A percentile compares a stretch with the other conserved stretches of the same genome.
Evolutionary conservation across 2,329 filamentous ascomycete genomes (phyloP).

Genomic region (Stagonosporopsis rhizophila): DNA sequence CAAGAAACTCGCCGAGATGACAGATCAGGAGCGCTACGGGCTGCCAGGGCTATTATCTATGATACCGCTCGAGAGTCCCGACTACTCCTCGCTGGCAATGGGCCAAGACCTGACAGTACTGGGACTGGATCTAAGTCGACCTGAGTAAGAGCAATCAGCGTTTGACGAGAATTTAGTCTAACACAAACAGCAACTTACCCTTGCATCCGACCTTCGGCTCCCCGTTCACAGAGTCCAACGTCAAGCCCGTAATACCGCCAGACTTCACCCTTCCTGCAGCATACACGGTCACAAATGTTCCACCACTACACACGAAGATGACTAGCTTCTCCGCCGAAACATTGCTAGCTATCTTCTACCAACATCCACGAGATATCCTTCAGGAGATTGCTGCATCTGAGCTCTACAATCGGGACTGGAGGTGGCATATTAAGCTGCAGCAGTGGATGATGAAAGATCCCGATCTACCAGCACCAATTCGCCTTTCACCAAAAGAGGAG

Average conservation of each 20-base stretch:
- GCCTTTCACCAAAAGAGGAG: slow-evolving; percentile 57
- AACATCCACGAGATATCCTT: slow-evolving; percentile 68
- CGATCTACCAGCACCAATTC: slow-evolving; percentile 52
- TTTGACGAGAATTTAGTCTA: slow-evolving; percentile 18
- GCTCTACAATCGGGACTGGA: slow-evolving; percentile 61
- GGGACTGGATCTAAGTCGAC: slow-evolving; percentile 68
- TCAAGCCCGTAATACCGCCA: slow-evolving; percentile 64
- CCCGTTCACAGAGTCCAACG: slow-evolving; percentile 66
- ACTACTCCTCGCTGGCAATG: slow-evolving; percentile 60
- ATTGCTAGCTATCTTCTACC: slow-evolving; percentile 74
- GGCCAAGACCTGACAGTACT: slow-evolving; percentile 70
- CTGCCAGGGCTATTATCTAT: slow-evolving; percentile 65
- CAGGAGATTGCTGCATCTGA: slow-evolving; percentile 71
- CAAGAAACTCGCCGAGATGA: slow-evolving; percentile 63
- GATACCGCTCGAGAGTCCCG: slow-evolving; percentile 62
- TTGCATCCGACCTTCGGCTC: slow-evolving; percentile 69
- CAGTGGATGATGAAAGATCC: slow-evolving; percentile 64
- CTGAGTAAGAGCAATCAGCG: slow-evolving; percentile 58
- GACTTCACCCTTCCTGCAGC: slow-evolving; percentile 69
- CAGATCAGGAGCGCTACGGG: slow-evolving; percentile 65
- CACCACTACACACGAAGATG: slow-evolving; percentile 65
- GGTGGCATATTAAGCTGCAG: slow-evolving; percentile 61
- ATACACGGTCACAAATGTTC: slow-evolving; percentile 72
- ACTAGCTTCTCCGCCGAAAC: slow-evolving; percentile 68
- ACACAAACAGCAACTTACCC: slow-evolving; percentile 54